Conservation (phyloP, 129 eudicot species). For the Arctium minus region DNA sequence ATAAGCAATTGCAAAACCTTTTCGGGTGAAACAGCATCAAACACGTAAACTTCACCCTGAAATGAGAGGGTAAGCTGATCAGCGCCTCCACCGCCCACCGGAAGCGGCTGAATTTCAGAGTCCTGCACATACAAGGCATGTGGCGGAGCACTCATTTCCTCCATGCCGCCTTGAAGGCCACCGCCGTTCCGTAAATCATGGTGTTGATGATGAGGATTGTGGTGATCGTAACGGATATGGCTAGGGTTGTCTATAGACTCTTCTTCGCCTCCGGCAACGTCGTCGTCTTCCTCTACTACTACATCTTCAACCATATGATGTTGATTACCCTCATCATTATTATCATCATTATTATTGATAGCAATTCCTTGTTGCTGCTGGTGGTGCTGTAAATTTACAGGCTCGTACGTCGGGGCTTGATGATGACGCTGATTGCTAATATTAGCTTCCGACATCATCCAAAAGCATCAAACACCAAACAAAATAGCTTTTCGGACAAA, state of each 20-base stretch:
- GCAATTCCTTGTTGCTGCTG: constrained; percentile 11
- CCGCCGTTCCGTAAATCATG: constrained; percentile 26
- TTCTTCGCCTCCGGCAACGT: constrained; percentile 25
- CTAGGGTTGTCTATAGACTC: constrained; percentile 44
- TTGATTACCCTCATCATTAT: constrained; percentile 10
- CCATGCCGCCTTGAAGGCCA: constrained; percentile 17
- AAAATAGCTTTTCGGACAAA: not conserved
- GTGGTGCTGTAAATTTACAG: constrained; percentile 1
- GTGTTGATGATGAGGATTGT: constrained; percentile 22
- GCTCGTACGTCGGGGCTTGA: not conserved
- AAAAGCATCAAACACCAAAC: not conserved
- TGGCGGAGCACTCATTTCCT: constrained; percentile 22
- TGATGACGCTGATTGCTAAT: constrained; percentile 5
- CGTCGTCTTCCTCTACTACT: constrained; percentile 41
- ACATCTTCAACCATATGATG: constrained; percentile 34
- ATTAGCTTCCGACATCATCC: constrained; percentile 11
- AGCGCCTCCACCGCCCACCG: constrained; percentile 11
- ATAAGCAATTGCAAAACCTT: constrained; percentile 26
- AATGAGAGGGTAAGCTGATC: constrained; percentile 69
- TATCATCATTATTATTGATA: not conserved
- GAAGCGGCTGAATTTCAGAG: constrained; percentile 5
- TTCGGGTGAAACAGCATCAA: constrained; percentile 66
- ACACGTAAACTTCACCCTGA: constrained; percentile 67
- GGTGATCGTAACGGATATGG: constrained; percentile 46
- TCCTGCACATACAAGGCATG: constrained; percentile 24